Percentiles rank a stretch among this genome's conserved stretches.
These are phyloP conservation scores for Leccinellum luteum DNA, from an alignment of 768 basidiomycete genomes.

Conservation along the genomic window DNA sequence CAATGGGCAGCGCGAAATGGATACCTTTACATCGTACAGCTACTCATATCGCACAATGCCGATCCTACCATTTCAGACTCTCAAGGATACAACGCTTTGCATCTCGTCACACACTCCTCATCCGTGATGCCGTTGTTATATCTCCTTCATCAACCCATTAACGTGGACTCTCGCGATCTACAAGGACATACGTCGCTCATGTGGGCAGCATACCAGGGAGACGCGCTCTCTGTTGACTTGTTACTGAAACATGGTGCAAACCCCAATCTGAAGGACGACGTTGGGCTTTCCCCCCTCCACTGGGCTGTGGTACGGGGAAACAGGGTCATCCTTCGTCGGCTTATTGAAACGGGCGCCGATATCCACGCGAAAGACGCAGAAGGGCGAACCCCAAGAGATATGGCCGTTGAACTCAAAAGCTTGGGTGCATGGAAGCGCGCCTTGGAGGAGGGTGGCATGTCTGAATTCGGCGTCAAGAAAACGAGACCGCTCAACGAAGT, in stretches of 20 bases:
- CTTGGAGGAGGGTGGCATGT: constrained; percentile 82
- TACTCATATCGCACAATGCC: constrained; percentile 85
- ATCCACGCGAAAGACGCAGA: constrained; percentile 75
- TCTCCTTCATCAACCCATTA: constrained; percentile 89
- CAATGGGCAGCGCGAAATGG: constrained; percentile 99
- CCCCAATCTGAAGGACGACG: constrained; percentile 70
- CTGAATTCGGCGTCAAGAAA: constrained; percentile 68
- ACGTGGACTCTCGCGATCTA: constrained; percentile 84
- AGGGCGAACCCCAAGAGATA: constrained; percentile 87
- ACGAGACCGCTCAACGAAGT: constrained; percentile 72
- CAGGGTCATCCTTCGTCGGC: constrained; percentile 74
- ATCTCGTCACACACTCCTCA: constrained; percentile 92
- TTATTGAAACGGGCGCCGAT: constrained; percentile 86
- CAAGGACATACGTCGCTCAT: constrained; percentile 94
- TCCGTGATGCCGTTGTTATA: constrained; percentile 94
- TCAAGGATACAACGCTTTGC: constrained; percentile 95
- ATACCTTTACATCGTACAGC: constrained; percentile 92
- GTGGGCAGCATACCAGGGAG: constrained; percentile 99
- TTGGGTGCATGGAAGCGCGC: constrained; percentile 88
- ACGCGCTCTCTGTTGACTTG: constrained; percentile 91
- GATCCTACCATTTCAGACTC: constrained; percentile 90
- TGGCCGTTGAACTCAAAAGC: constrained; percentile 93
- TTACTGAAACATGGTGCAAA: constrained; percentile 86
- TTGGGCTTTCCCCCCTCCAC: constrained; percentile 85
- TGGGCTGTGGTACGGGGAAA: constrained; percentile 99